Conservation (phyloP, 768 basidiomycete genomes). For the Astraeus odoratus region DNA sequence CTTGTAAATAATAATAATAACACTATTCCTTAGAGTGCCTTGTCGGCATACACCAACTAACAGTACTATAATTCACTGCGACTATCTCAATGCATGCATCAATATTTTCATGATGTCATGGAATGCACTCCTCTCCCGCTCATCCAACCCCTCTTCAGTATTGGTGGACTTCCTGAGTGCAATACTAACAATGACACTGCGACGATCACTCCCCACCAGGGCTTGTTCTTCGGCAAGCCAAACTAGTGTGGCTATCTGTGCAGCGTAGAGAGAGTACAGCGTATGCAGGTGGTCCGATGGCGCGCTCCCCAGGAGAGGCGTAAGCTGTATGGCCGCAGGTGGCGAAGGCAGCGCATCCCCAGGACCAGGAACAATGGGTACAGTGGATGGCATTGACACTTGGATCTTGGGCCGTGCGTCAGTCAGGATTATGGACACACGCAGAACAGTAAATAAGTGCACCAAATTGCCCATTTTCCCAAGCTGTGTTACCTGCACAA, state of each 20-base stretch:
- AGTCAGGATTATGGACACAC: slow-evolving; percentile 1
- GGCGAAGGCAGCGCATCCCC: slow-evolving; percentile 43
- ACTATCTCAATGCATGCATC: slow-evolving; percentile 25
- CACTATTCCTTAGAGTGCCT: neutral
- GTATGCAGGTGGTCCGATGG: slow-evolving; percentile 62
- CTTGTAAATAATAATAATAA: neutral
- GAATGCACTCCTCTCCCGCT: slow-evolving; percentile 40
- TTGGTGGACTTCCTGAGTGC: slow-evolving; percentile 44
- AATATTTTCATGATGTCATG: slow-evolving; percentile 44
- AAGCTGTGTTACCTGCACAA: slow-evolving; percentile 86
- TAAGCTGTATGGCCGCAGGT: slow-evolving; percentile 69
- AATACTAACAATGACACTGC: slow-evolving; percentile 69
- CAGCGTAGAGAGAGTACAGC: slow-evolving; percentile 71
- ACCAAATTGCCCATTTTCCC: slow-evolving; percentile 89
- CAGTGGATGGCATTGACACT: slow-evolving; percentile 63
- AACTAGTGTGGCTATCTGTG: slow-evolving; percentile 82
- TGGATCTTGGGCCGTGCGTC: slow-evolving; percentile 53
- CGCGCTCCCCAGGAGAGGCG: slow-evolving; percentile 70
- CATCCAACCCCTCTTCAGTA: slow-evolving; percentile 21
- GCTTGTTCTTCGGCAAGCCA: slow-evolving; percentile 52
- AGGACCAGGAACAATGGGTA: slow-evolving; percentile 38
- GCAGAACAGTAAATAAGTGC: slow-evolving; percentile 13
- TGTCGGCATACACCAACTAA: neutral
- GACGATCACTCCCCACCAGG: slow-evolving; percentile 36
- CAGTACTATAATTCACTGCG: neutral